These are phyloP conservation scores for Fusarium sp. DNA, from an alignment of 2,329 filamentous ascomycete genomes.

Conservation along the genomic window DNA sequence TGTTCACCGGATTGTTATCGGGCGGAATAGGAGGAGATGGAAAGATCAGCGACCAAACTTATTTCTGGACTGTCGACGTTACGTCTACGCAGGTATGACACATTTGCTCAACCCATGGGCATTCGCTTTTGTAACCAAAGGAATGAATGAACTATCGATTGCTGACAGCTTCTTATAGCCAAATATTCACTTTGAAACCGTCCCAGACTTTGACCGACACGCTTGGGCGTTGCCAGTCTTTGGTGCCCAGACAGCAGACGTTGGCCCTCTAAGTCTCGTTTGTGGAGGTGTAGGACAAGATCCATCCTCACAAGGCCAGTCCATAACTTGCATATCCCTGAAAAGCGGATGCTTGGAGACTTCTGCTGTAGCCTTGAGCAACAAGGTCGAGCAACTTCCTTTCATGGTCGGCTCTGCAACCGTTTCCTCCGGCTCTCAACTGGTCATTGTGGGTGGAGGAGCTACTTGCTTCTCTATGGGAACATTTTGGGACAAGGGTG, in stretches of 20 bases:
- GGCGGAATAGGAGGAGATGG: constrained; percentile 78
- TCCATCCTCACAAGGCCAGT: constrained; percentile 45
- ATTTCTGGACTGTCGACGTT: constrained; percentile 69
- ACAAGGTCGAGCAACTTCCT: constrained; percentile 54
- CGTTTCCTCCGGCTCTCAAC: constrained; percentile 57
- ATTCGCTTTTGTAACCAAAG: neutral
- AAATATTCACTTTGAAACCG: constrained; percentile 41
- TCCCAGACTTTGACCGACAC: constrained; percentile 10
- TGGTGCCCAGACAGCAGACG: constrained; percentile 46
- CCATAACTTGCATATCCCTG: constrained; percentile 36
- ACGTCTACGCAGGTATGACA: constrained; percentile 52
- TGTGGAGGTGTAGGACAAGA: constrained; percentile 51
- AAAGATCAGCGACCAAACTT: constrained; percentile 69
- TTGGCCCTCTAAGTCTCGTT: constrained; percentile 39
- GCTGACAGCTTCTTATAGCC: constrained; percentile 37
- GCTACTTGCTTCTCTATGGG: constrained; percentile 93
- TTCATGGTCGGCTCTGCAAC: constrained; percentile 77
- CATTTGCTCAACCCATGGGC: neutral
- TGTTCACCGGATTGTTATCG: constrained; percentile 69
- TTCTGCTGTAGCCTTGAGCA: constrained; percentile 10
- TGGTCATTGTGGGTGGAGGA: constrained; percentile 80
- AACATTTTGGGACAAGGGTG: constrained; percentile 79
- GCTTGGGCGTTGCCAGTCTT: constrained; percentile 46
- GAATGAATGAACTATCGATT: neutral
- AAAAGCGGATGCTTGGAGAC: constrained; percentile 45